These are phyloP conservation scores for Collybia mongolica DNA, from an alignment of 768 basidiomycete genomes.

Conservation along the genomic window DNA sequence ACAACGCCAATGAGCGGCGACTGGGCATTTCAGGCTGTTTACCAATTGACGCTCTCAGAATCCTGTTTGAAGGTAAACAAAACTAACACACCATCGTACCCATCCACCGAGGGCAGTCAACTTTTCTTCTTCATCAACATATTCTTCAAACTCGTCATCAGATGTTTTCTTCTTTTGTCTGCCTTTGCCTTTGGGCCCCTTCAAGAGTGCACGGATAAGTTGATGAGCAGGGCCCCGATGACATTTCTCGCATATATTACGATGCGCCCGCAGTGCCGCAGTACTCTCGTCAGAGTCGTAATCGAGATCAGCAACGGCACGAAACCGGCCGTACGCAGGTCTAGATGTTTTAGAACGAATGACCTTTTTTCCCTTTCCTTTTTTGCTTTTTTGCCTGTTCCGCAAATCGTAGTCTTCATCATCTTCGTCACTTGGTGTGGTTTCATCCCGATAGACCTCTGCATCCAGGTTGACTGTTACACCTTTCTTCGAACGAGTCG, in stretches of 20 bases:
- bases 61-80: constrained; percentile 6
- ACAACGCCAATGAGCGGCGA: constrained; percentile 77
- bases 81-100: constrained; percentile 60
- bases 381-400: not conserved
- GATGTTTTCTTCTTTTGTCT: constrained; percentile 38
- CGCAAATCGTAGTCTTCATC: constrained; percentile 16
- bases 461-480: constrained; percentile 34
- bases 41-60: constrained; percentile 12
- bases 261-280: constrained; percentile 56
- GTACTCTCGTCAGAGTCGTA: constrained; percentile 59
- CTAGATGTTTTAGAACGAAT: constrained; percentile 25
- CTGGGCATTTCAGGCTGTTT: constrained; percentile 71
- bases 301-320: constrained; percentile 37
- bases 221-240: constrained; percentile 57
- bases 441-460: constrained; percentile 20
- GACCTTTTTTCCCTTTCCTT: constrained; percentile 18
- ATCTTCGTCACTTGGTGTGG: constrained; percentile 32
- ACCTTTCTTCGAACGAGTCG: constrained; percentile 43
- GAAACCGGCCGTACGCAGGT: constrained; percentile 46
- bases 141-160: constrained; percentile 53
- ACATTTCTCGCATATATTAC: constrained; percentile 72
- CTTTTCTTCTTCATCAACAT: constrained; percentile 52
- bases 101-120: constrained; percentile 67
- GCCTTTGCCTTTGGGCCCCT: constrained; percentile 29
- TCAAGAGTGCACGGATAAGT: constrained; percentile 36